Evolutionary conservation across 2,329 filamentous ascomycete genomes (phyloP).

Genomic region (Aspergillus luchuensis): DNA sequence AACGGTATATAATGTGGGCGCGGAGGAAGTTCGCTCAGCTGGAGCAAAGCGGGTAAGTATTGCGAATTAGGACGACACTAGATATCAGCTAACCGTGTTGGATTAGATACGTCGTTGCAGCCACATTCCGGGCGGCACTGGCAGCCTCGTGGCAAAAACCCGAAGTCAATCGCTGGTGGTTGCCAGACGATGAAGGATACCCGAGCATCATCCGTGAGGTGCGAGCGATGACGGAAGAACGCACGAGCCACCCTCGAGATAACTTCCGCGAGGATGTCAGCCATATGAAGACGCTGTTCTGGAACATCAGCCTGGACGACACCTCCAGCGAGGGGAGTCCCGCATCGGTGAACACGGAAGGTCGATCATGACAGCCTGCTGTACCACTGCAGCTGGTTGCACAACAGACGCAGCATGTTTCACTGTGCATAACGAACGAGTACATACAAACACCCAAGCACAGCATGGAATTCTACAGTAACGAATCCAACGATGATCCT

Average conservation of each 20-base stretch:
- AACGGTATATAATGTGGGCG: slow-evolving; percentile 74
- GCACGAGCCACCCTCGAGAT: slow-evolving; percentile 60
- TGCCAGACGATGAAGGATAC: slow-evolving; percentile 77
- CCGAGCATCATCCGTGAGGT: slow-evolving; percentile 73
- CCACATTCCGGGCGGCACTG: slow-evolving; percentile 72
- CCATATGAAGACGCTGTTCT: slow-evolving; percentile 74
- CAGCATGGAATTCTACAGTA: neutral
- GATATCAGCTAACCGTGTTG: slow-evolving; percentile 1
- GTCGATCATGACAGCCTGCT: neutral
- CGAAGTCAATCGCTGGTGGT: slow-evolving; percentile 81
- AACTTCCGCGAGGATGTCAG: slow-evolving; percentile 64
- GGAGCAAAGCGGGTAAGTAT: slow-evolving; percentile 71
- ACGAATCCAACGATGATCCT: no score
- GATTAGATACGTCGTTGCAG: slow-evolving; percentile 77
- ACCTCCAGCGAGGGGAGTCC: slow-evolving; percentile 35
- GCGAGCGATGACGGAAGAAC: slow-evolving; percentile 77
- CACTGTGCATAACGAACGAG: neutral
- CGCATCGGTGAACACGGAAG: slow-evolving; percentile 19
- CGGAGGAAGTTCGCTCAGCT: slow-evolving; percentile 75
- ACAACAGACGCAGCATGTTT: no score
- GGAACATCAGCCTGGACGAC: slow-evolving; percentile 59
- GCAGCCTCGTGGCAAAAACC: slow-evolving; percentile 72
- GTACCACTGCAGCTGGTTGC: no score
- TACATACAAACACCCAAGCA: neutral
- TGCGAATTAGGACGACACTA: neutral